Evolutionary conservation across 106 monocot species (phyloP), one percentile per base, ranked within the genome.

Genomic region (Allium sativum): DNA sequence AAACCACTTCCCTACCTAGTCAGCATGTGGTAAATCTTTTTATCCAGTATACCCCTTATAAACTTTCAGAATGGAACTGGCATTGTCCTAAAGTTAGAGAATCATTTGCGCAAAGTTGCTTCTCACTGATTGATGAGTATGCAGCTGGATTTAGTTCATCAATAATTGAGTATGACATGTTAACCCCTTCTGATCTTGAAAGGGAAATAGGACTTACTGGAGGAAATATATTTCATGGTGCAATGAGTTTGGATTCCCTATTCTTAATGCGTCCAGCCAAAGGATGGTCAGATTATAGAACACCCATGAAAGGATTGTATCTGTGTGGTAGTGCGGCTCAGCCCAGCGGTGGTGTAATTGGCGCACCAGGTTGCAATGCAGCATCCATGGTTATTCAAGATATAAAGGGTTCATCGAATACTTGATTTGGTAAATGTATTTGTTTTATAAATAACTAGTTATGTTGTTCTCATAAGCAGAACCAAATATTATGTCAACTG

Each of bases 321-420:
- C 69, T 96, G 1, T 96, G 96, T 63, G 96, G 96, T 20, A 91
- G 87, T 68, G 96, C 91, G 9, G 70, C 96, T 19, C 91, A 96
- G 68, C 96, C 96, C 20, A 91, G 96, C 48, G 96, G 96, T 44
- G 96, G 91, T 40, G 96, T 96, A 14, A 96, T 96, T 91, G 96
- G 96, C 11, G 96, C 96, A 6, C 82, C 96, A 51, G 96, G 96
- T 3, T 84, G 96, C 54, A 91, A 88, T 82, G 87, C 96, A 42
- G 96, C 96, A 54, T 79, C 78, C 53, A 66, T 82, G 41, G 96
- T 91, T 61, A 79, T 96, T 61, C 68, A 77, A 44, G 96, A 96
- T 67, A 44, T 82, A 11, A 90, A 84, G 69, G 58, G 17, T 43
- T 75, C 65, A 12, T 7, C 63, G 8, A 65, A 13, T 52, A 53